These are phyloP conservation scores for Oryza coarctata DNA, from an alignment of 176 grass and related monocot genomes.

Conservation along the genomic window DNA sequence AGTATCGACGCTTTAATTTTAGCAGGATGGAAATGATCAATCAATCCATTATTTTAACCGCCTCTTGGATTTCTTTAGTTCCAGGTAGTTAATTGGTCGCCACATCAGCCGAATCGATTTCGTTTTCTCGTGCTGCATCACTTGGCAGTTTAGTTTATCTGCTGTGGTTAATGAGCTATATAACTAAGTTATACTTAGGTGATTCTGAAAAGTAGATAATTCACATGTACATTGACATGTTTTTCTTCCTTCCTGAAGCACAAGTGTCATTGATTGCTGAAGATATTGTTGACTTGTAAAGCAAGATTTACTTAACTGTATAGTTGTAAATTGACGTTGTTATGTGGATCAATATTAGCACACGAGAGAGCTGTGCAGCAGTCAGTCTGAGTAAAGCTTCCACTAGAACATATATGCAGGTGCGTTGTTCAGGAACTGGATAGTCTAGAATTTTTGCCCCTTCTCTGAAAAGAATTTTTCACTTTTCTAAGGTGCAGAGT, in stretches of 20 bases:
- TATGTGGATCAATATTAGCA: neutral
- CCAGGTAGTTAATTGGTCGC: slow-evolving; percentile 14
- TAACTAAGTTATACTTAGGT: neutral
- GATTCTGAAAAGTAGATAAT: neutral
- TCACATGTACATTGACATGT: neutral
- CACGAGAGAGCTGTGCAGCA: neutral
- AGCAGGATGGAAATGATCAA: neutral
- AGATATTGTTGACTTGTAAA: neutral
- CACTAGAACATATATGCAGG: neutral
- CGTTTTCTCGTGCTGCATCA: neutral
- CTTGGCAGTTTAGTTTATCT: neutral
- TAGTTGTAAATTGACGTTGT: neutral
- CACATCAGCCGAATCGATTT: slow-evolving; percentile 44
- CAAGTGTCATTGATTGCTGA: neutral
- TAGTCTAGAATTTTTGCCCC: slow-evolving; percentile 16
- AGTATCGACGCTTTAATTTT: slow-evolving; percentile 41
- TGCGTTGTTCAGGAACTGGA: slow-evolving; percentile 6
- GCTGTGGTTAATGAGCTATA: neutral
- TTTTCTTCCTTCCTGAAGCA: neutral
- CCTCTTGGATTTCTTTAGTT: slow-evolving; percentile 31
- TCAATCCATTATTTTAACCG: slow-evolving; percentile 10
- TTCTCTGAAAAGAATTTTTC: neutral
- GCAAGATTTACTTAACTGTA: neutral
- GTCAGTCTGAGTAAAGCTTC: neutral
- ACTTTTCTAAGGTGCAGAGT: slow-evolving; percentile 26